Base-by-base conservation (phyloP, 2,329 filamentous ascomycete genomes). In the Bipolaris zeicola region DNA sequence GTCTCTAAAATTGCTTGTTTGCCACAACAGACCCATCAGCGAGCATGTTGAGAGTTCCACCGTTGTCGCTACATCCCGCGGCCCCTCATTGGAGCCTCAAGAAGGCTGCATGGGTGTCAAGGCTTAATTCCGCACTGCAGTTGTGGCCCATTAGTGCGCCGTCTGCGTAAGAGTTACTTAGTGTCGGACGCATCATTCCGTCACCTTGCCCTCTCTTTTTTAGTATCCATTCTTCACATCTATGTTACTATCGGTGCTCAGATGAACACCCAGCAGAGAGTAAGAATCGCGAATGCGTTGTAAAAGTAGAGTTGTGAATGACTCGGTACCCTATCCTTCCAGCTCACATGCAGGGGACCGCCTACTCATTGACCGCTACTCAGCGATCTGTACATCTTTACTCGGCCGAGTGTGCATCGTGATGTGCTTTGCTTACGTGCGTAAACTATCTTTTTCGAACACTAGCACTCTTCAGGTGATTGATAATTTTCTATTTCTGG, bases 401-500 rank as follows among this genome's bases (percentile, higher is more conserved):
- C 38, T 42, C 37, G 48, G 48, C 39, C 39, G 31, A 26, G 28
- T 13, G 6, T 31, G 5, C 26, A 33, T 34, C 22, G 33, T 26
- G 20, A 43, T 50, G 38, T 43, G 14, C 28, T 14, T 49, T 39
- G 11, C 31, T 31, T 50, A 44, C 48, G 39, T 24, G 31, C 48
- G 20, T 18, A 36, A 33, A 18, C 33, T 14, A n/a, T n/a, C 20
- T 16, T 18, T 8, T 18, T 6, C 16, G n/a, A 14, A 16, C 28
- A 46, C 53, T 47, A 56, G 31, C 11, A 20, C 49, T 2, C 14
- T 52, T 52, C 42, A 43, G 49, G 53, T 37, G 22, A 56, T 56
- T 56, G 53, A 52, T 56, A 56, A 33, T 52, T 42, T 50, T 28
- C 14, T 39, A 44, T 28, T 52, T 24, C 33, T 33, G 31, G 37